Percentiles rank a stretch among this genome's conserved stretches.
Conservation (phyloP, 129 eudicot species). For the Sambucus nigra region DNA sequence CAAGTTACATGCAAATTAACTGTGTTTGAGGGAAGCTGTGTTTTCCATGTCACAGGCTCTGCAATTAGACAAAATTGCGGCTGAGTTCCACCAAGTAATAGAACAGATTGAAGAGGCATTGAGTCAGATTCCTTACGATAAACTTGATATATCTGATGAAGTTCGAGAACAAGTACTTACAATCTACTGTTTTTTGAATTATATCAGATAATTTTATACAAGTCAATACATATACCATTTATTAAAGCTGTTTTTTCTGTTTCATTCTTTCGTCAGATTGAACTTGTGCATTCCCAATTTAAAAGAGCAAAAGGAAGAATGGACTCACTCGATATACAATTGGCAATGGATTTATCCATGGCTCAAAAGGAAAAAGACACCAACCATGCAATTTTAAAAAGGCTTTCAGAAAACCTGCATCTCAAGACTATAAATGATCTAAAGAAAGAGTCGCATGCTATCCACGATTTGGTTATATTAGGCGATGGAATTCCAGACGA, state of each 20-base stretch:
- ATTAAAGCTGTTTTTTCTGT: no score
- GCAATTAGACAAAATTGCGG: conserved; percentile 57
- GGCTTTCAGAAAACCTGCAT: conserved; percentile 71
- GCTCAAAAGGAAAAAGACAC: conserved; percentile 52
- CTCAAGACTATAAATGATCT: conserved; percentile 65
- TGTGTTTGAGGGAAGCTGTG: not conserved
- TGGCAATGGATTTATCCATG: conserved; percentile 45
- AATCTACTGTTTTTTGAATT: not conserved
- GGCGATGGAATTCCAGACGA: conserved; percentile 55
- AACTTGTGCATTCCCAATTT: conserved; percentile 81
- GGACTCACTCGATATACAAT: conserved; percentile 70
- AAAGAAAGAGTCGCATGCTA: conserved; percentile 59
- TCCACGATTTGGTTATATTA: conserved; percentile 67
- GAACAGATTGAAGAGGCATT: conserved; percentile 75
- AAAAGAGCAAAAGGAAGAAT: conserved; percentile 67
- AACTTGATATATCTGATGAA: conserved; percentile 63
- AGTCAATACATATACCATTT: no score
- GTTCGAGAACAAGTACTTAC: conserved; percentile 75
- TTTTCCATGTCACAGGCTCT: conserved; percentile 56
- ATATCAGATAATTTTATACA: not conserved
- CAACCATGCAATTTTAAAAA: conserved; percentile 41
- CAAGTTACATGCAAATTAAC: not conserved
- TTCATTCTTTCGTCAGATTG: conserved; percentile 36
- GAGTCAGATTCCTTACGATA: conserved; percentile 55
- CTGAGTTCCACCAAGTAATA: conserved; percentile 48